These are phyloP conservation scores for Termitomyces sp. DNA, from an alignment of 768 basidiomycete genomes.

Conservation along the genomic window DNA sequence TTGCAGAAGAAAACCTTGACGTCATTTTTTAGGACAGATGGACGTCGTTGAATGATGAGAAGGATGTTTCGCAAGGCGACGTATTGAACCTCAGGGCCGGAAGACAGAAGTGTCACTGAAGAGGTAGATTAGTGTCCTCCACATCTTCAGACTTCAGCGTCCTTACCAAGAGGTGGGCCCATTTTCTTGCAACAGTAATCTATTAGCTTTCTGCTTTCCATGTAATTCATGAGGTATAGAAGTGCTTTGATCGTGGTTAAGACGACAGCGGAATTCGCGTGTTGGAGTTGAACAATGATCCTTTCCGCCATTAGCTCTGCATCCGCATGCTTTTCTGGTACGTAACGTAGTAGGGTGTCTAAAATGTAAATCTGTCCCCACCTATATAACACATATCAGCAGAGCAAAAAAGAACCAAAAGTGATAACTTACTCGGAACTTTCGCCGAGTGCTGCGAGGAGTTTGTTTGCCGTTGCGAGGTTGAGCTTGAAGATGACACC, in stretches of 20 bases:
- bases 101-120: slow-evolving; percentile 89
- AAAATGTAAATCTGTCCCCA: slow-evolving; percentile 99
- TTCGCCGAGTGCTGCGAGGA: slow-evolving; percentile 88
- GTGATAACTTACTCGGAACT: slow-evolving; percentile 85
- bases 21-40: slow-evolving; percentile 90
- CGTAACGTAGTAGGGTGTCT: slow-evolving; percentile 88
- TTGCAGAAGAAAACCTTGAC: slow-evolving; percentile 99
- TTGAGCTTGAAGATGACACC: slow-evolving; percentile 93
- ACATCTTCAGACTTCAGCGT: neutral
- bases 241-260: slow-evolving; percentile 96
- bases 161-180: slow-evolving; percentile 90
- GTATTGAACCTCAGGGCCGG: slow-evolving; percentile 98
- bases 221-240: slow-evolving; percentile 98
- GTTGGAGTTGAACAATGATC: slow-evolving; percentile 88
- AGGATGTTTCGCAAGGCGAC: slow-evolving; percentile 96
- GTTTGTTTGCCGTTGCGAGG: slow-evolving; percentile 80
- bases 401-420: neutral
- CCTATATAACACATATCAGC: slow-evolving; percentile 46
- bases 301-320: slow-evolving; percentile 96
- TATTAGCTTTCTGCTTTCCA: slow-evolving; percentile 83
- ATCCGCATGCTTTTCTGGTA: slow-evolving; percentile 84
- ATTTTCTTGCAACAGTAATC: slow-evolving; percentile 95
- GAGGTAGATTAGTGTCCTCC: slow-evolving; percentile 1
- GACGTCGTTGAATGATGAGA: slow-evolving; percentile 93
- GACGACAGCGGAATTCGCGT: slow-evolving; percentile 99